Evolutionary conservation across 2,329 filamentous ascomycete species (phyloP).

Genomic region (Trichoderma polysporum): DNA sequence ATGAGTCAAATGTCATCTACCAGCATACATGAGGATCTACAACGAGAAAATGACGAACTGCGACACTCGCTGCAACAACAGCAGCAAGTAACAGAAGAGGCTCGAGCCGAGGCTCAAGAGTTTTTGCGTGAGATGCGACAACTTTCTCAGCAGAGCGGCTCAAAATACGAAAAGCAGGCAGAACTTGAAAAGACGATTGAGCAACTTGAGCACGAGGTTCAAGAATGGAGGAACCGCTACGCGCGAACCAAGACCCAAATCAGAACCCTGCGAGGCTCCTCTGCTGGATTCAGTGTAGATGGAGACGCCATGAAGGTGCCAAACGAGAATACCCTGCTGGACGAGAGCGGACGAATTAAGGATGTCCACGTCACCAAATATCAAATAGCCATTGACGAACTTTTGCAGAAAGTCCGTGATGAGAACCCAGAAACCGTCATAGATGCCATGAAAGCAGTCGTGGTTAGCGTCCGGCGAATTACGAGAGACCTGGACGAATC

Average conservation of each 20-base stretch:
- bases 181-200: slow-evolving; percentile 73
- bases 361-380: slow-evolving; percentile 94
- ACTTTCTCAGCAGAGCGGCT: slow-evolving; percentile 76
- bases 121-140: slow-evolving; percentile 88
- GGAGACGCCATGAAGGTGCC: slow-evolving; percentile 68
- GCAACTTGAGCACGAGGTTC: slow-evolving; percentile 76
- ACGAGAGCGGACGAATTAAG: slow-evolving; percentile 75
- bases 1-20: slow-evolving; percentile 28
- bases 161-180: slow-evolving; percentile 78
- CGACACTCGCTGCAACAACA: slow-evolving; percentile 68
- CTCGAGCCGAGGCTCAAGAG: slow-evolving; percentile 76
- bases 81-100: slow-evolving; percentile 80
- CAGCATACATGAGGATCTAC: slow-evolving; percentile 53
- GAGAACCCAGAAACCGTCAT: slow-evolving; percentile 74
- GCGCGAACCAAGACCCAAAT: slow-evolving; percentile 85
- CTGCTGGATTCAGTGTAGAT: slow-evolving; percentile 68
- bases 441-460: slow-evolving; percentile 82
- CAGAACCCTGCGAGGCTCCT: slow-evolving; percentile 75
- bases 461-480: slow-evolving; percentile 79
- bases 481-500: slow-evolving; percentile 74
- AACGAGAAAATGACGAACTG: slow-evolving; percentile 68
- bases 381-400: slow-evolving; percentile 89
- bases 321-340: slow-evolving; percentile 65
- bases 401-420: slow-evolving; percentile 73
- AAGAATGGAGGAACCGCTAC: slow-evolving; percentile 88